Percentiles rank a stretch among this genome's conserved stretches.
Evolutionary conservation across 345 rosid genomes (phyloP).

Genomic region (Microcos paniculata): DNA sequence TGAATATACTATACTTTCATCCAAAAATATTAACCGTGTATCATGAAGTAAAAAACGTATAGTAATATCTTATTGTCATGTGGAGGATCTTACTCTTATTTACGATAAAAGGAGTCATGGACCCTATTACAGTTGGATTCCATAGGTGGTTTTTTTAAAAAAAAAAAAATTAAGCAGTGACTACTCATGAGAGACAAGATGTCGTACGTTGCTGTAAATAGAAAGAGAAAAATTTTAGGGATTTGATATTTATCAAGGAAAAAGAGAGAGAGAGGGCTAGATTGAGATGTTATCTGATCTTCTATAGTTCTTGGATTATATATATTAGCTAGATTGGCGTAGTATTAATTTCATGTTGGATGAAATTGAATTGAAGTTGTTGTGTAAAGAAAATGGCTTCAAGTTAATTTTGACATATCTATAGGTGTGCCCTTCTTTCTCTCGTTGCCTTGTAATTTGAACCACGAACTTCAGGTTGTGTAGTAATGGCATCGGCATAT

Average conservation of each 20-base stretch:
- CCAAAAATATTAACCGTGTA: not conserved
- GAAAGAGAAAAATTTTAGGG: not conserved
- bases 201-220: not conserved
- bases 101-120: not conserved
- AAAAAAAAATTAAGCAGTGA: too few species aligned
- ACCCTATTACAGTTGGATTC: conserved; percentile 8
- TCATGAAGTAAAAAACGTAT: not conserved
- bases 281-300: not conserved
- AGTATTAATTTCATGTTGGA: not conserved
- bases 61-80: not conserved
- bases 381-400: not conserved
- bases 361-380: too few species aligned
- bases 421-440: not conserved
- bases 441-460: not conserved
- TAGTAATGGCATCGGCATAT: not conserved
- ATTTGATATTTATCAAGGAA: not conserved
- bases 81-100: not conserved
- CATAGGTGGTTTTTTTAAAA: not conserved
- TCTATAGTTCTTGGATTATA: not conserved
- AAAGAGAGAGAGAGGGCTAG: not conserved
- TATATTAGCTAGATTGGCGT: not conserved
- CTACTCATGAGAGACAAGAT: not conserved
- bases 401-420: not conserved
- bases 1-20: too few species aligned
- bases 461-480: not conserved